A percentile compares a stretch with the other conserved stretches of the same genome.
phyloP scores from a whole-genome alignment of 176 grass and related monocot genomes.

The Echinochloa phyllopogon region DNA sequence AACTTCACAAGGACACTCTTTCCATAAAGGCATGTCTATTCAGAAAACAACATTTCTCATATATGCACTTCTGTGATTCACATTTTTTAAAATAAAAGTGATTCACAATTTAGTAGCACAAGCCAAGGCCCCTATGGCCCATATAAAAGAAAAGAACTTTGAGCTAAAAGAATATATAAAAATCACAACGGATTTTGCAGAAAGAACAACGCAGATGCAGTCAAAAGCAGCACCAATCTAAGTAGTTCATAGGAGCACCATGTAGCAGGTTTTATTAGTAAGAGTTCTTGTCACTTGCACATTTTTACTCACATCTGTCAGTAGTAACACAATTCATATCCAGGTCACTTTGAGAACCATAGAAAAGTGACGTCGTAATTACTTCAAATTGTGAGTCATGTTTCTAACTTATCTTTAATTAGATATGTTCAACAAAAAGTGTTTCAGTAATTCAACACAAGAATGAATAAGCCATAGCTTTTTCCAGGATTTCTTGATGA shows the following conservation, averaged over 20 bases:
- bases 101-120: neutral
- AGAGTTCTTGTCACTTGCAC: slow-evolving; percentile 10
- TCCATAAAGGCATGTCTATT: slow-evolving; percentile 25
- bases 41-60: slow-evolving; percentile 26
- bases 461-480: slow-evolving; percentile 17
- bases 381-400: neutral
- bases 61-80: slow-evolving; percentile 6
- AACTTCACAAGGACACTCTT: neutral
- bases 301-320: neutral
- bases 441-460: slow-evolving; percentile 24
- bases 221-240: neutral
- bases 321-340: slow-evolving; percentile 22
- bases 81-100: neutral
- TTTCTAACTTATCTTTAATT: slow-evolving; percentile 26
- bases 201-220: neutral
- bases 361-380: neutral
- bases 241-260: neutral
- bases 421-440: slow-evolving; percentile 24
- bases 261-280: slow-evolving; percentile 5
- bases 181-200: neutral
- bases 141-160: slow-evolving; percentile 10
- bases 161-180: neutral
- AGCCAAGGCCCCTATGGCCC: neutral
- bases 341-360: neutral
- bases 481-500: slow-evolving; percentile 9